Evolutionary conservation across 2,329 filamentous ascomycete species (phyloP), one percentile per base, ranked within the genome.

Genomic region (Botrytis medusae): DNA sequence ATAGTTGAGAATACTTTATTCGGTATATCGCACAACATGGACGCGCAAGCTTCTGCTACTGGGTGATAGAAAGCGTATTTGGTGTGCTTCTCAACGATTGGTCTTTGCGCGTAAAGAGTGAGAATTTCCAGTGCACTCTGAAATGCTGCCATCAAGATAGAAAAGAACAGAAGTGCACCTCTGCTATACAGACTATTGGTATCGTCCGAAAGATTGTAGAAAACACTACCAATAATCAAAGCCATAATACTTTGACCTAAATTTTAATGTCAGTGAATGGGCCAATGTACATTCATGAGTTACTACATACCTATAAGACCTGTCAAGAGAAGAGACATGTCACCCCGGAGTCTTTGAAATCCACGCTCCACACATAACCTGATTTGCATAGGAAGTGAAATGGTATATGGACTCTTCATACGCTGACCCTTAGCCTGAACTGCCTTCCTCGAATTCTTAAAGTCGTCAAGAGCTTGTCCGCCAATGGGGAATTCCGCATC

Each of bases 21-120:
- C 0, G 95, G 95, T 83, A 97, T 83, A 78, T 98, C 95, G 93
- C 90, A 74, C 93, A 80, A 40, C 75, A 80, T 80, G 18, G 78
- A 77, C 4, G 75, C 76, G 37, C 74, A 42, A n/a, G 94, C 93
- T 85, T 98, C 94, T 25, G 94, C 92, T 16, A 92, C 94, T 0
- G 95, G 94, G 79, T 97, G 95, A 79, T 97, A 97, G 29, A 97
- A 86, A 29, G 94, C 94, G 81, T 97, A 97, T 73, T 92, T 90
- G 72, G 87, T 84, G 78, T 98, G 95, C 81, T 97, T 97, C 81
- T 97, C 94, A 74, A 98, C 93, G 78, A 97, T 97, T 1, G 93
- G 92, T 54, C 95, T 91, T 87, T 97, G 94, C 2, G 93, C 89
- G 80, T 96, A 98, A 7, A 97, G 87, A 0, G 93, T 94, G 48